A percentile compares a stretch with the other conserved stretches of the same genome.
Conservation (phyloP, 2,329 filamentous ascomycete genomes). For the Pezicula radicicola region DNA sequence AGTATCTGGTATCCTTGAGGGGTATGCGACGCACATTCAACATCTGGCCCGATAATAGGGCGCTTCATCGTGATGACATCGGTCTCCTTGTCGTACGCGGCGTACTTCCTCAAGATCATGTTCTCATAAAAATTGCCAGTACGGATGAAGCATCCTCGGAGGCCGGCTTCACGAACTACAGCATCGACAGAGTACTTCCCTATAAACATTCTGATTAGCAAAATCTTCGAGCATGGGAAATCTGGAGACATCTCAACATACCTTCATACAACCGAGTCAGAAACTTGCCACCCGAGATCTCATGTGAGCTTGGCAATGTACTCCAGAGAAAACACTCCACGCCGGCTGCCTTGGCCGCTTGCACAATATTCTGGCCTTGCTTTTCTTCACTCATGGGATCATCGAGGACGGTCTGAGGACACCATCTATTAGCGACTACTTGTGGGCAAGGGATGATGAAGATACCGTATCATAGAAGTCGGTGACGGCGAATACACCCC, state of each 20-base stretch:
- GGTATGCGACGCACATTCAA: neutral
- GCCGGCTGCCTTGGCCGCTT: conserved; percentile 4
- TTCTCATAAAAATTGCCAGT: conserved; percentile 17
- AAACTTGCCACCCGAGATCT: conserved; percentile 5
- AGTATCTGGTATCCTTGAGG: neutral
- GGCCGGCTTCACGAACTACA: conserved; percentile 14
- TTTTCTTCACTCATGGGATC: conserved; percentile 7
- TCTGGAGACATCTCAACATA: conserved; percentile 1
- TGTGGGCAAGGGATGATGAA: neutral
- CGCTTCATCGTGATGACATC: conserved; percentile 4
- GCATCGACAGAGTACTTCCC: conserved; percentile 18
- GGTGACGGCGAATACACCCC: conserved; percentile 8
- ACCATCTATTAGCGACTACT: neutral
- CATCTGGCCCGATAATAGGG: conserved; percentile 3
- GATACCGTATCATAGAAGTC: conserved; percentile 9
- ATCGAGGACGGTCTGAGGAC: neutral
- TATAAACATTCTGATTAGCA: too few relatives aligned
- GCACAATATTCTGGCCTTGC: conserved; percentile 6
- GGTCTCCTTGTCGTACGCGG: conserved; percentile 2
- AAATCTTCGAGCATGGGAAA: too few relatives aligned
- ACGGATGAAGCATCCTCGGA: conserved; percentile 15
- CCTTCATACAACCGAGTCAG: conserved; percentile 6
- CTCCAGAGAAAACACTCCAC: conserved; percentile 10
- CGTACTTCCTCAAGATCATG: conserved; percentile 3
- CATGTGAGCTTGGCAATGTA: conserved; percentile 4